Percentiles rank a stretch among this genome's conserved stretches.
Evolutionary conservation across 331 rosid species (phyloP).

Genomic region (Erythrophleum ivorense): DNA sequence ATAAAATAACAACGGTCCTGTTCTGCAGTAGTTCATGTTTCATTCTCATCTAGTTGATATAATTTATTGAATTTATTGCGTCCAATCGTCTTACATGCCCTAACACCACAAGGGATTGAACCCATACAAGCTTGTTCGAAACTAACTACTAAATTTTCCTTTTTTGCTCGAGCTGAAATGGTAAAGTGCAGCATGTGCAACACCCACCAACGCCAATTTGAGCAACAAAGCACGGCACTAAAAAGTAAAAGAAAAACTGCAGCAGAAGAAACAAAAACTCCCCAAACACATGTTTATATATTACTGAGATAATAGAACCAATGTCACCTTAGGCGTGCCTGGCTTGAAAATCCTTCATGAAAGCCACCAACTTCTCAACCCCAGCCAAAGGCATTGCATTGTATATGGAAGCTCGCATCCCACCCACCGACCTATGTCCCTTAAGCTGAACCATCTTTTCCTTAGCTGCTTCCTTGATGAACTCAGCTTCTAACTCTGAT

Average conservation of each 20-base stretch:
- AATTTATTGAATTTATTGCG: no score
- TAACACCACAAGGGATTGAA: no score
- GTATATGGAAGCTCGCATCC: constrained; percentile 78
- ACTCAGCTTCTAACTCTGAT: constrained; percentile 64
- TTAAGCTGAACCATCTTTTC: constrained; percentile 78
- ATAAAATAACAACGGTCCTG: no score
- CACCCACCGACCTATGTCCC: constrained; percentile 78
- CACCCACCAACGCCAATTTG: background rate
- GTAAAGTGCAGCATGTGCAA: no score
- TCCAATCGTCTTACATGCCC: no score
- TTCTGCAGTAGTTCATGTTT: no score
- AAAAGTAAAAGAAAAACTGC: background rate
- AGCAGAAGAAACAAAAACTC: background rate
- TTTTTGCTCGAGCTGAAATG: no score
- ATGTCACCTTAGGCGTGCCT: constrained; percentile 46
- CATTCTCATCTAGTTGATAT: no score
- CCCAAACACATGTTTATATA: background rate
- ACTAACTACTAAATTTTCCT: no score
- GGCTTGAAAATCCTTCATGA: constrained; percentile 77
- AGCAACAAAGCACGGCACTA: background rate
- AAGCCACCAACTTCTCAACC: constrained; percentile 58
- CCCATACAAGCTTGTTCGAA: no score
- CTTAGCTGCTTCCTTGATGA: constrained; percentile 68
- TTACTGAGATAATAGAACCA: background rate
- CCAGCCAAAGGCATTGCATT: constrained; percentile 75